Percentiles rank a stretch among this genome's conserved stretches.
Conservation (phyloP, 345 rosid genomes). For the Syzygium oleosum region DNA sequence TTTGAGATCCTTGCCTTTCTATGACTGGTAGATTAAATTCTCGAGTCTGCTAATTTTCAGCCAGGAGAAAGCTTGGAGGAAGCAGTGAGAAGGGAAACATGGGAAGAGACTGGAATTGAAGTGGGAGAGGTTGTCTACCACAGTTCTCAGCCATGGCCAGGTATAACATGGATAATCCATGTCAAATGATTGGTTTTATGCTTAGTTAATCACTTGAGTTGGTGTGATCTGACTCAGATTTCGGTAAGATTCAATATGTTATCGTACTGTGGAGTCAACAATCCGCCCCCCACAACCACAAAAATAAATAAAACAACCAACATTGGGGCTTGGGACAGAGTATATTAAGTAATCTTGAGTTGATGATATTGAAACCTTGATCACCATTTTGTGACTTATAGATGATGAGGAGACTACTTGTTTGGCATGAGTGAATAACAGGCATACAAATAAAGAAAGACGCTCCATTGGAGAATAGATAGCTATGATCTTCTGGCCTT, state of each 20-base stretch:
- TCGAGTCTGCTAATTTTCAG: slow-evolving; percentile 28
- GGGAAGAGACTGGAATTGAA: slow-evolving; percentile 93
- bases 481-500: not conserved
- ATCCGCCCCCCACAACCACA: not conserved
- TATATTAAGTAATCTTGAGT: not conserved
- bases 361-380: not conserved
- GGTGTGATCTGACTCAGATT: not conserved
- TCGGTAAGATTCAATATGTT: not conserved
- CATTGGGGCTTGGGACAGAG: not conserved
- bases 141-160: slow-evolving; percentile 99
- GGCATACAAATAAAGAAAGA: not conserved
- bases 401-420: not conserved
- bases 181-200: not conserved
- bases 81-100: slow-evolving; percentile 94
- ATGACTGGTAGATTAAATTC: not conserved
- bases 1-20: not conserved
- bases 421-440: not conserved
- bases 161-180: slow-evolving; percentile 19
- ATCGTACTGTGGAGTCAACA: not conserved
- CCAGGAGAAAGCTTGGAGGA: slow-evolving; percentile 99
- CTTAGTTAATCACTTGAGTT: not conserved
- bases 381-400: not conserved
- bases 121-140: slow-evolving; percentile 89
- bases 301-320: not conserved
- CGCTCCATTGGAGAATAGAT: not conserved